These are phyloP conservation scores for Orychophragmus violaceus DNA, from an alignment of 345 rosid genomes.

Conservation along the genomic window DNA sequence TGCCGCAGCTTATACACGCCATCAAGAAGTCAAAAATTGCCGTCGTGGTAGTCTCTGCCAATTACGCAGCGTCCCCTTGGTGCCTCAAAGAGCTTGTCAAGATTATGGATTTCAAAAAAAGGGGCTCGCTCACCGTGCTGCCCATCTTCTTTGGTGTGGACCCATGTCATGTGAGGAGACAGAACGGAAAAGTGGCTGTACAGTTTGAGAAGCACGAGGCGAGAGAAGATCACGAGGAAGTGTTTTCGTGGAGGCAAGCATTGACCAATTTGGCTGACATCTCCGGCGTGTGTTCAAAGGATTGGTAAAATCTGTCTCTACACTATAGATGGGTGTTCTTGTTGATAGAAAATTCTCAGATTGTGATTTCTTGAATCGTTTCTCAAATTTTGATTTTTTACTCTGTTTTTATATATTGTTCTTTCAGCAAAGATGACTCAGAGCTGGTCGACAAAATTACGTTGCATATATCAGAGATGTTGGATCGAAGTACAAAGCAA, in stretches of 20 bases:
- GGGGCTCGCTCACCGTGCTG: not conserved
- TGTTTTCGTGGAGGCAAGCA: constrained; percentile 21
- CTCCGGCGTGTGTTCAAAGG: not conserved
- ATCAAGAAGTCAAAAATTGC: constrained; percentile 17
- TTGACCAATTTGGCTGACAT: not conserved
- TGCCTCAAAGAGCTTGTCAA: constrained; percentile 23
- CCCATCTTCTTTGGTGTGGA: constrained; percentile 28
- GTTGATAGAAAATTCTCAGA: too few relatives aligned
- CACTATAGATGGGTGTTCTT: too few relatives aligned
- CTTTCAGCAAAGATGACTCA: too few relatives aligned
- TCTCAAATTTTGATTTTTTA: too few relatives aligned
- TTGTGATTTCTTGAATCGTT: too few relatives aligned
- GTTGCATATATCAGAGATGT: too few relatives aligned
- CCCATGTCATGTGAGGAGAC: constrained; percentile 15
- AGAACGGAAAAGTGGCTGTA: constrained; percentile 1
- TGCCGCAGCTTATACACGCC: constrained; percentile 11
- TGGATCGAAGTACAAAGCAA: too few relatives aligned
- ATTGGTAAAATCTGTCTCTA: constrained; percentile 23
- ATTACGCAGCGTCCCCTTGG: constrained; percentile 25
- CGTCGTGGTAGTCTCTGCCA: constrained; percentile 13
- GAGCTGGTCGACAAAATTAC: too few relatives aligned
- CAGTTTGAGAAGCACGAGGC: constrained; percentile 21
- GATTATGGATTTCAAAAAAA: constrained; percentile 4
- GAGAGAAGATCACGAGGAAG: constrained; percentile 4
- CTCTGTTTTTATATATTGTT: too few relatives aligned